Conservation (phyloP, 176 grass and related monocot species). For the Eragrostis nindensis region DNA sequence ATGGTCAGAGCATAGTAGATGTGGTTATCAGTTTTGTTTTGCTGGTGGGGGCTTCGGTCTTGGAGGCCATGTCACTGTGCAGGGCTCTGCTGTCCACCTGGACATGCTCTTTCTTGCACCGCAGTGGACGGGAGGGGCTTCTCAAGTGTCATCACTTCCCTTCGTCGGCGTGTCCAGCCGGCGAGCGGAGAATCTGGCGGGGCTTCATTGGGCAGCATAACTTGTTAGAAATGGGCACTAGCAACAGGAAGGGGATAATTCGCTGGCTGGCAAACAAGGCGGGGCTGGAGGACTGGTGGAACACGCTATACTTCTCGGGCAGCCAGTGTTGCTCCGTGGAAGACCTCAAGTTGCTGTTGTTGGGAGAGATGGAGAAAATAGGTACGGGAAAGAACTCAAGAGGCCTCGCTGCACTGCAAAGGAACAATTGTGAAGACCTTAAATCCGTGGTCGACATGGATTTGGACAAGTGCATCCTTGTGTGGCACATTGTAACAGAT, state of each 20-base stretch:
- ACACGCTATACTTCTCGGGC: neutral
- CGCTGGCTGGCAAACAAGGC: neutral
- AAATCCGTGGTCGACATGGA: neutral
- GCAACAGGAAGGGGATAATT: neutral
- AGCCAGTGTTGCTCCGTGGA: neutral
- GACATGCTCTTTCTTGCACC: neutral
- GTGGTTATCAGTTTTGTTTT: constrained; percentile 39
- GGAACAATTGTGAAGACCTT: neutral
- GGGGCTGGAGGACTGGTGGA: neutral
- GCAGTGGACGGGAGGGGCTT: neutral
- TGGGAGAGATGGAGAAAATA: no score
- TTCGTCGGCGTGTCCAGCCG: neutral
- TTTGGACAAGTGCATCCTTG: neutral
- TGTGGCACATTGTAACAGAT: constrained; percentile 24
- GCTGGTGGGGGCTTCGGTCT: constrained; percentile 23
- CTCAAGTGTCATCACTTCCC: neutral
- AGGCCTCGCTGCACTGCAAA: no score
- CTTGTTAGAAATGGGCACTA: neutral
- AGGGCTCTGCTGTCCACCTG: neutral
- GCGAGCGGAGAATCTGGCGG: neutral
- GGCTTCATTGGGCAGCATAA: constrained; percentile 16
- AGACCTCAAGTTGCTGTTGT: neutral
- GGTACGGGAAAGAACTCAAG: no score
- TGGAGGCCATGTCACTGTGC: neutral
- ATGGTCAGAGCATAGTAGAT: constrained; percentile 15